Percentiles rank a stretch among this genome's conserved stretches.
phyloP scores from a whole-genome alignment of 495 filamentous ascomycete species.

The Talaromyces ruber region DNA sequence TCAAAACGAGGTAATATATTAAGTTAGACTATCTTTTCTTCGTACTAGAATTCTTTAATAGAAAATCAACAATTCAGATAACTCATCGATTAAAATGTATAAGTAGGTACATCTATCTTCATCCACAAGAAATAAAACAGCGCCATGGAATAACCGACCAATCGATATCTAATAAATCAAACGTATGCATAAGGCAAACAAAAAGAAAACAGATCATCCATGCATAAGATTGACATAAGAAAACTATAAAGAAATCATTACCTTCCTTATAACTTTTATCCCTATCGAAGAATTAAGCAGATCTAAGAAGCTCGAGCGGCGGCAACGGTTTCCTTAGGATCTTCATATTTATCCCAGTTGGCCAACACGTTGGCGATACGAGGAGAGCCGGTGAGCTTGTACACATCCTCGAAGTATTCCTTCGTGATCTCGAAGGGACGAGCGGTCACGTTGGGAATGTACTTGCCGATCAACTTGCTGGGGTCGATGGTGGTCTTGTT shows the following conservation, averaged over 20 bases:
- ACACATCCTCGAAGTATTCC: slow-evolving; percentile 99
- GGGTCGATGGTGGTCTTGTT: slow-evolving; percentile 97
- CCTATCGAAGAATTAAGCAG: slow-evolving; percentile 10
- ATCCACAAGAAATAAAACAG: neutral
- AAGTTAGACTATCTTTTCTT: too few species aligned
- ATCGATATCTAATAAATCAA: neutral
- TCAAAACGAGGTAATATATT: too few species aligned
- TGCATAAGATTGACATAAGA: neutral
- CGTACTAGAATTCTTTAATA: too few species aligned
- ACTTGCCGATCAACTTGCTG: slow-evolving; percentile 92
- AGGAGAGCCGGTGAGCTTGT: slow-evolving; percentile 84
- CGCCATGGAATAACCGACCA: neutral
- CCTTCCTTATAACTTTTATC: slow-evolving; percentile 8
- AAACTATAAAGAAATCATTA: slow-evolving; percentile 11
- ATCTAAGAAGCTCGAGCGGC: neutral
- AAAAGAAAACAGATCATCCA: neutral
- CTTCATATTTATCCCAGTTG: slow-evolving; percentile 69
- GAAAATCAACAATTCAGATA: too few species aligned
- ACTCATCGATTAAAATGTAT: neutral
- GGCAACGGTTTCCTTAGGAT: slow-evolving; percentile 21
- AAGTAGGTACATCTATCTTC: neutral
- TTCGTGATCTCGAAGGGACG: slow-evolving; percentile 90
- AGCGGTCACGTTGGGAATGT: slow-evolving; percentile 97
- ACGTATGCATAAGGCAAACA: neutral
- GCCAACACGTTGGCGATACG: slow-evolving; percentile 84